These are phyloP conservation scores for Xylaria sp. DNA, from an alignment of 2,329 filamentous ascomycete species.

Conservation along the genomic window DNA sequence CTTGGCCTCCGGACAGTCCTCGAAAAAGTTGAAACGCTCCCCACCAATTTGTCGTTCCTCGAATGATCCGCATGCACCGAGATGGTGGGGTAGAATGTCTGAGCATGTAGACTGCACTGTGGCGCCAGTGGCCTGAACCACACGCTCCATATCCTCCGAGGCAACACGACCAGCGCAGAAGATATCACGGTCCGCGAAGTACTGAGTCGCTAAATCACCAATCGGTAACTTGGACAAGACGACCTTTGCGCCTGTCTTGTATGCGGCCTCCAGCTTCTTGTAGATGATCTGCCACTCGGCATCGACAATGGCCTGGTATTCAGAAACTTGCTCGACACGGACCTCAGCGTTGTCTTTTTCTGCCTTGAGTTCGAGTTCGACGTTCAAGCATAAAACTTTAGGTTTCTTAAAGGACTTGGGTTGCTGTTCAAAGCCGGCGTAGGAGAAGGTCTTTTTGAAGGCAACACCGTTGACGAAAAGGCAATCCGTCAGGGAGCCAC, in stretches of 20 bases:
- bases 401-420: constrained; percentile 94
- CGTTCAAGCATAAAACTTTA: constrained; percentile 96
- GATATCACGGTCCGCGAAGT: constrained; percentile 96
- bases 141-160: constrained; percentile 92
- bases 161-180: constrained; percentile 97
- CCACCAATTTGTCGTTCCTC: constrained; percentile 97
- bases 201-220: constrained; percentile 96
- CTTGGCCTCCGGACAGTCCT: constrained; percentile 93
- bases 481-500: constrained; percentile 94
- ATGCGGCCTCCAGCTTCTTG: constrained; percentile 96
- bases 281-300: constrained; percentile 99
- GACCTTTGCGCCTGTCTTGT: constrained; percentile 96
- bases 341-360: constrained; percentile 99
- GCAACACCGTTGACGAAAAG: constrained; percentile 97
- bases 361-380: constrained; percentile 97
- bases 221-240: constrained; percentile 97
- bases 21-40: constrained; percentile 98
- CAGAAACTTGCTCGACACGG: constrained; percentile 95
- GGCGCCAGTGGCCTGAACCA: constrained; percentile 93
- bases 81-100: constrained; percentile 87
- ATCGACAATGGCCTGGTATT: constrained; percentile 99
- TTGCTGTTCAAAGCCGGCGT: constrained; percentile 99
- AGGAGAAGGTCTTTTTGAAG: constrained; percentile 99
- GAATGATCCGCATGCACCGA: constrained; percentile 89
- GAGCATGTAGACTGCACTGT: constrained; percentile 96